phyloP scores from a whole-genome alignment of 805 yeast species.

The Zygosaccharomyces gambellarensis region DNA sequence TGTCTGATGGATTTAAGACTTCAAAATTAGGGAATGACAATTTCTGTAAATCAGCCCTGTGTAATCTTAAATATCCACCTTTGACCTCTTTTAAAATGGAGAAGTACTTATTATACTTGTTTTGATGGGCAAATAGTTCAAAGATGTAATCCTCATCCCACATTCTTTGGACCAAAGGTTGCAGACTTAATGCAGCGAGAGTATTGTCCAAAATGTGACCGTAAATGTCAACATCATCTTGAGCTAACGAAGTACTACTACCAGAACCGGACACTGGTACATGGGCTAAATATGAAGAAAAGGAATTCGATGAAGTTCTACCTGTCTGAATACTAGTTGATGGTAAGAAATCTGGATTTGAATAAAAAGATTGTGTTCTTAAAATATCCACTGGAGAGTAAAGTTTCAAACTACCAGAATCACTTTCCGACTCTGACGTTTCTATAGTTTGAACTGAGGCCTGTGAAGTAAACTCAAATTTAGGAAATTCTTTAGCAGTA shows the following conservation, averaged over 20 bases:
- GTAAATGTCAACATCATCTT: conserved; percentile 29
- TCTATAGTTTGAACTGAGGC: conserved; percentile 1
- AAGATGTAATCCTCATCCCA: conserved; percentile 10
- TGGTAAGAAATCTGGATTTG: conserved; percentile 9
- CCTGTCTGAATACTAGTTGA: conserved; percentile 6
- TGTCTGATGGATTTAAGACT: conserved; percentile 13
- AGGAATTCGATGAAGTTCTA: conserved; percentile 23
- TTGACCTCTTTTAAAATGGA: conserved; percentile 24
- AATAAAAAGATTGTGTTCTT: conserved; percentile 4
- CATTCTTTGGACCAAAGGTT: conserved; percentile 9
- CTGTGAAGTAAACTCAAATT: conserved; percentile 18
- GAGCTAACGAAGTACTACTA: conserved; percentile 10
- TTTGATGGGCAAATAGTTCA: conserved; percentile 4
- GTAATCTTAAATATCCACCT: conserved; percentile 35
- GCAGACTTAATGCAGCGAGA: conserved; percentile 13
- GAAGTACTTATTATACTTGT: conserved; percentile 21
- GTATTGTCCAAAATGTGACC: conserved; percentile 22
- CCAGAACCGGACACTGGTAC: conserved; percentile 15
- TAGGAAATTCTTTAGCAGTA: conserved; percentile 50
- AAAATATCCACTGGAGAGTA: conserved; percentile 26
- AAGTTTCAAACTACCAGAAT: conserved; percentile 1
- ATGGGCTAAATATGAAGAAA: conserved; percentile 24
- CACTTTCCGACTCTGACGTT: conserved; percentile 3
- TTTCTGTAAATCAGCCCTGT: conserved; percentile 26
- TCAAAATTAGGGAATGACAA: conserved; percentile 26